These are phyloP conservation scores for Phytopythium kandeliae DNA, from an alignment of 352 stramenopile species.

Conservation along the genomic window DNA sequence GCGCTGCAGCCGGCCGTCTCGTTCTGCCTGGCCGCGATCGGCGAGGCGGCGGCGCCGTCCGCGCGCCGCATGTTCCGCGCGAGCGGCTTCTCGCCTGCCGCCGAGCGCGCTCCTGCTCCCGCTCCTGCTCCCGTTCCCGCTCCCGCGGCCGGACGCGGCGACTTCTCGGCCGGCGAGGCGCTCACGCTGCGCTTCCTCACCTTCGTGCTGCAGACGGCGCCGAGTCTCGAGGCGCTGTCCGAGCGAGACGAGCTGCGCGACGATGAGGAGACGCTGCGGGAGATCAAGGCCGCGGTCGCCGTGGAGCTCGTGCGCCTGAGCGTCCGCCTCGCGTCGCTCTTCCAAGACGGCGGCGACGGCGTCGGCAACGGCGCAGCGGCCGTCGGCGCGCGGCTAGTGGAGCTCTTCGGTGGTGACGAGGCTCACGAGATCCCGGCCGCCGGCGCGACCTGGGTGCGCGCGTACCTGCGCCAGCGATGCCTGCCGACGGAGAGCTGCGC, in stretches of 20 bases:
- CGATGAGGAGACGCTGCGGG: slow-evolving; percentile 50
- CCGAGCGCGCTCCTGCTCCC: neutral
- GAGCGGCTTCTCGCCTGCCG: neutral
- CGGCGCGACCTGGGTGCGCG: slow-evolving; percentile 29
- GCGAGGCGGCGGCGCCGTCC: slow-evolving; percentile 24
- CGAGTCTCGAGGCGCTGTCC: slow-evolving; percentile 36
- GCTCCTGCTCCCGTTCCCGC: too few species aligned
- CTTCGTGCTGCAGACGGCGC: slow-evolving; percentile 57
- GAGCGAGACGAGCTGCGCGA: slow-evolving; percentile 69
- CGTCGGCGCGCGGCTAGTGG: slow-evolving; percentile 8
- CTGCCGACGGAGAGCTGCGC: slow-evolving; percentile 13
- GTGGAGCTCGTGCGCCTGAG: slow-evolving; percentile 47
- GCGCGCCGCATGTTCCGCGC: slow-evolving; percentile 22
- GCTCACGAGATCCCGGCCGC: too few species aligned
- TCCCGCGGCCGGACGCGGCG: neutral
- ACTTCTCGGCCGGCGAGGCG: slow-evolving; percentile 18
- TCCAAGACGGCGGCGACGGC: slow-evolving; percentile 11
- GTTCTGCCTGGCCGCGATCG: slow-evolving; percentile 55
- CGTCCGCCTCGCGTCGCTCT: slow-evolving; percentile 41
- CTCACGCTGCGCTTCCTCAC: slow-evolving; percentile 55
- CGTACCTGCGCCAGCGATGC: slow-evolving; percentile 45
- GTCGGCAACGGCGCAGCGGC: slow-evolving; percentile 6
- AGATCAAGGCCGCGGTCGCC: slow-evolving; percentile 36
- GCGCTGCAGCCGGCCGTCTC: slow-evolving; percentile 37
- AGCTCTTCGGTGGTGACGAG: slow-evolving; percentile 7